These are phyloP conservation scores for Cicer arietinum DNA, from an alignment of 306 rosid genomes.

Conservation along the genomic window DNA sequence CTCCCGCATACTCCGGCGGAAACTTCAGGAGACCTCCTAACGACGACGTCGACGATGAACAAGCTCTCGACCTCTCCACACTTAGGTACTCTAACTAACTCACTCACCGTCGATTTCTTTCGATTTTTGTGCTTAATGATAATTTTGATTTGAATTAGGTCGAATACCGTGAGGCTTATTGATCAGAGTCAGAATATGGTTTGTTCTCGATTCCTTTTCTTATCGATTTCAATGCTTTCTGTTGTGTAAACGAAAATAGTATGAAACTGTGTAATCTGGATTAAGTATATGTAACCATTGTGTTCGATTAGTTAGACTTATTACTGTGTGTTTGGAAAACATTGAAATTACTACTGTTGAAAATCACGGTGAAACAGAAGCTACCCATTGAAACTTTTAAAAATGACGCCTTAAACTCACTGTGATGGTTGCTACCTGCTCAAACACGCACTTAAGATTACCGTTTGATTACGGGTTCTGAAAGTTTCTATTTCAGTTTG, in stretches of 20 bases:
- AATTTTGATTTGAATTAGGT: conserved; percentile 60
- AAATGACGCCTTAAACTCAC: no score
- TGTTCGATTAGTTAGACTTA: not conserved
- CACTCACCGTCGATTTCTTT: not conserved
- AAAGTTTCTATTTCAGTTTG: not conserved
- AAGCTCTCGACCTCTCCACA: conserved; percentile 66
- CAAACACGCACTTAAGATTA: not conserved
- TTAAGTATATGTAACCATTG: not conserved
- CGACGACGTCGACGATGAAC: conserved; percentile 59
- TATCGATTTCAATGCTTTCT: not conserved
- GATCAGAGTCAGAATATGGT: conserved; percentile 93
- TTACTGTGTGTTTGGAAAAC: no score
- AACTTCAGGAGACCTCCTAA: conserved; percentile 49
- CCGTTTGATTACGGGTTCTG: not conserved
- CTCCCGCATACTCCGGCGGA: conserved; percentile 47
- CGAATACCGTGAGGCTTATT: conserved; percentile 84
- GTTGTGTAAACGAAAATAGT: not conserved
- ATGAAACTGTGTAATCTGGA: not conserved
- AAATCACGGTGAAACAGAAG: no score
- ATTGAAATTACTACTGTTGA: no score
- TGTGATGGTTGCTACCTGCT: no score
- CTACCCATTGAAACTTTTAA: no score
- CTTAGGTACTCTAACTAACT: conserved; percentile 53
- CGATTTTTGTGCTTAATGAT: conserved; percentile 23
- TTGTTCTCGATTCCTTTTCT: conserved; percentile 41